Evolutionary conservation across 2,329 filamentous ascomycete species (phyloP).

Genomic region (Trichoderma harzianum): DNA sequence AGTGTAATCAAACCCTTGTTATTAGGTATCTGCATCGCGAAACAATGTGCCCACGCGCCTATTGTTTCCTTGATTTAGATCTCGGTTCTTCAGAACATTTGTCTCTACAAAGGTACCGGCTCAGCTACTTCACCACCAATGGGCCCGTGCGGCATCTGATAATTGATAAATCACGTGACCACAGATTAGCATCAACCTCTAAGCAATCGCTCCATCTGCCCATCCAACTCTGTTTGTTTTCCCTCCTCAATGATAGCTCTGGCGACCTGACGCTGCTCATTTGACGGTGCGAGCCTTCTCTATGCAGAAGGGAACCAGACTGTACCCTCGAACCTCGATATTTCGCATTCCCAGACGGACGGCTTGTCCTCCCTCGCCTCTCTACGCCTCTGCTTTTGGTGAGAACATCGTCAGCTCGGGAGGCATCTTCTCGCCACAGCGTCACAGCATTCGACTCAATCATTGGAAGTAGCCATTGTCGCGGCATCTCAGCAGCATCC

Average conservation of each 20-base stretch:
- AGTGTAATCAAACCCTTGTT: neutral
- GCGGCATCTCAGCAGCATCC: neutral
- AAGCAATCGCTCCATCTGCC: neutral
- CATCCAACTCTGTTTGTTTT: neutral
- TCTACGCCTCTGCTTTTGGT: neutral
- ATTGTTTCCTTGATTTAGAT: neutral
- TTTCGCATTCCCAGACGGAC: neutral
- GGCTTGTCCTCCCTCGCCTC: neutral
- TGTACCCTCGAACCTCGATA: neutral
- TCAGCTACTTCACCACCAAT: neutral
- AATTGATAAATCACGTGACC: neutral
- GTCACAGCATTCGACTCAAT: neutral
- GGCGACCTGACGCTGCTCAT: slow-evolving; percentile 2
- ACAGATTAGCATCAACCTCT: neutral
- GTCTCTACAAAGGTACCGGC: neutral
- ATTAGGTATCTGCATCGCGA: neutral
- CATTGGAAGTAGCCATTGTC: slow-evolving; percentile 1
- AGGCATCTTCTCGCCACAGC: neutral
- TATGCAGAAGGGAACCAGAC: neutral
- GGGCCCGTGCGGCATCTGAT: slow-evolving; percentile 1
- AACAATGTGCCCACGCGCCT: neutral
- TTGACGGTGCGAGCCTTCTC: neutral
- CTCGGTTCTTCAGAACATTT: neutral
- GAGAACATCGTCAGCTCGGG: neutral
- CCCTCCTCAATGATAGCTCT: neutral